phyloP scores from a whole-genome alignment of 2,329 filamentous ascomycete genomes.

The Pestalotiopsis fici region DNA sequence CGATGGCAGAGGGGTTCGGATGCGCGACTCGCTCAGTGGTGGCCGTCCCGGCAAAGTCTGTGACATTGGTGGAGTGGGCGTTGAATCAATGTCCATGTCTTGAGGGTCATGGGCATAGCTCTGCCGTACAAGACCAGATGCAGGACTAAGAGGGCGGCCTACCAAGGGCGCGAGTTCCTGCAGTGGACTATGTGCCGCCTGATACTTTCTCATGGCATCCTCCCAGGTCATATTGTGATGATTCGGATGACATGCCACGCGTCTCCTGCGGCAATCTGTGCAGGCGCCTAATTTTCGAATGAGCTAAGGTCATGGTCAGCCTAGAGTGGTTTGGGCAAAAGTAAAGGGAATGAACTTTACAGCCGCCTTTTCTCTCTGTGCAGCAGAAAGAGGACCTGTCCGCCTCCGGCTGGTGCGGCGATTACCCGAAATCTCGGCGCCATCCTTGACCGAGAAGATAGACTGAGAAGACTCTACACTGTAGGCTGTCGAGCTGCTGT shows the following conservation, averaged over 20 bases:
- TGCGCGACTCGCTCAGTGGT: constrained; percentile 47
- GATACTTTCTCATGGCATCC: constrained; percentile 55
- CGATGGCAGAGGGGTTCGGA: constrained; percentile 58
- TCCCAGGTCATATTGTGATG: constrained; percentile 65
- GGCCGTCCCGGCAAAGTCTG: constrained; percentile 33
- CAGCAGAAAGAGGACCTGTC: constrained; percentile 58
- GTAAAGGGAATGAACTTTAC: constrained; percentile 25
- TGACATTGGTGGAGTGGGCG: constrained; percentile 27
- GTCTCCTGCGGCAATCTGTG: constrained; percentile 53
- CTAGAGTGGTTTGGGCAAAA: neutral
- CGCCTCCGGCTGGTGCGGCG: constrained; percentile 59
- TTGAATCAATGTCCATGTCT: constrained; percentile 57
- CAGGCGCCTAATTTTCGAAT: constrained; percentile 63
- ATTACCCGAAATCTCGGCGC: constrained; percentile 52
- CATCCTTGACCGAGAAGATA: constrained; percentile 58
- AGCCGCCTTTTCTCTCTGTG: constrained; percentile 60
- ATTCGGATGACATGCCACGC: constrained; percentile 61
- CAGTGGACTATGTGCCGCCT: constrained; percentile 51
- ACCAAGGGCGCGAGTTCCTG: constrained; percentile 48
- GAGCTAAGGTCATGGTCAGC: neutral
- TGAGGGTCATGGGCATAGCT: constrained; percentile 47
- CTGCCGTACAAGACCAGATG: constrained; percentile 36
- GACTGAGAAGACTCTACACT: constrained; percentile 56
- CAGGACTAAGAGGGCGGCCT: constrained; percentile 48
- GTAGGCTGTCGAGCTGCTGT: constrained; percentile 52